These are phyloP conservation scores for Wickerhamiella spandovensis DNA, from an alignment of 805 yeast species.

Conservation along the genomic window DNA sequence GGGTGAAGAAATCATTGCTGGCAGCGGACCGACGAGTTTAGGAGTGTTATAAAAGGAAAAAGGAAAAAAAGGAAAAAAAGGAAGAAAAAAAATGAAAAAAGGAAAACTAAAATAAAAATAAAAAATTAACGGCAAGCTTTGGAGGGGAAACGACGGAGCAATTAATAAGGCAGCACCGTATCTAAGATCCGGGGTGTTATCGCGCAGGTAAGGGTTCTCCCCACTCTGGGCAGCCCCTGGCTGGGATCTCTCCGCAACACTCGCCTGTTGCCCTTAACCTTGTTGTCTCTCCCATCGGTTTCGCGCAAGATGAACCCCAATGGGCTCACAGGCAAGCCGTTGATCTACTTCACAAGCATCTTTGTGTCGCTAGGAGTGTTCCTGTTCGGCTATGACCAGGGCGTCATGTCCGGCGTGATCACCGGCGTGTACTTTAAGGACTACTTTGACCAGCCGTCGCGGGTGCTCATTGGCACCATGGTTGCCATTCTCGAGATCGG, in stretches of 20 bases:
- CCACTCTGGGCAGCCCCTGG: too few relatives aligned
- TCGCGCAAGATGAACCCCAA: neutral
- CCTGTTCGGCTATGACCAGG: slow-evolving; percentile 73
- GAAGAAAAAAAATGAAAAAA: too few relatives aligned
- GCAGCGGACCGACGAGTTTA: too few relatives aligned
- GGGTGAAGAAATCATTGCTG: too few relatives aligned
- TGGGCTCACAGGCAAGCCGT: slow-evolving; percentile 21
- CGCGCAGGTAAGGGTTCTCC: neutral
- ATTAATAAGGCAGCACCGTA: too few relatives aligned
- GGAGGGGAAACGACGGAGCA: too few relatives aligned
- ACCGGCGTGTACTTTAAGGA: slow-evolving; percentile 57
- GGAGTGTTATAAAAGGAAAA: too few relatives aligned
- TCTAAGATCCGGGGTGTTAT: too few relatives aligned
- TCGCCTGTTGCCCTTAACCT: neutral
- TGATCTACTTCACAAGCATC: slow-evolving; percentile 30
- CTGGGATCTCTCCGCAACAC: neutral
- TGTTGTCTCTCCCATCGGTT: neutral
- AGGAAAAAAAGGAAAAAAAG: too few relatives aligned
- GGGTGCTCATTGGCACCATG: slow-evolving; percentile 69
- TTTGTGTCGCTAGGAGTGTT: slow-evolving; percentile 40
- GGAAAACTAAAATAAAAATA: too few relatives aligned
- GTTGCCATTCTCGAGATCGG: slow-evolving; percentile 84
- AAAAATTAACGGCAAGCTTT: too few relatives aligned
- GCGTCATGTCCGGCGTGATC: slow-evolving; percentile 79
- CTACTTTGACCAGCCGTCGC: slow-evolving; percentile 60